Conservation (phyloP, 768 basidiomycete species). For the Russula virescens region DNA sequence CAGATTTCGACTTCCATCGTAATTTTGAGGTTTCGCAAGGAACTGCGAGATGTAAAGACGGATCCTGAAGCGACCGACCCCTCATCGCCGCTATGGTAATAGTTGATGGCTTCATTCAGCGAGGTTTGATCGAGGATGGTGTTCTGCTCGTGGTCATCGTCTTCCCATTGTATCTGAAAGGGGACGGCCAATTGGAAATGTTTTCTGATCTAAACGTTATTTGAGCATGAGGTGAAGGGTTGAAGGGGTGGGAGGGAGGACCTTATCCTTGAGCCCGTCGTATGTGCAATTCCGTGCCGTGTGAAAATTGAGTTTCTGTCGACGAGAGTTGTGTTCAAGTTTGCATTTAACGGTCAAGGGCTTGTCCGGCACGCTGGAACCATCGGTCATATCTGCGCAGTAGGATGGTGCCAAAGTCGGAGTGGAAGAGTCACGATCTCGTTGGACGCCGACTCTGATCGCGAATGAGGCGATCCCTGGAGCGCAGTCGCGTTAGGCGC, state of each 20-base stretch:
- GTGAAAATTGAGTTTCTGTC: slow-evolving; percentile 72
- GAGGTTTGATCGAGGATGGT: slow-evolving; percentile 66
- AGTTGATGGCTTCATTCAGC: slow-evolving; percentile 81
- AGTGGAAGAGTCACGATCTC: not conserved
- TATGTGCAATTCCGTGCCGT: slow-evolving; percentile 77
- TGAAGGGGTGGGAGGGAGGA: slow-evolving; percentile 30
- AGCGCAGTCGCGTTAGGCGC: not conserved
- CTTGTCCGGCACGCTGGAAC: slow-evolving; percentile 47
- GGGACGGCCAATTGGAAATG: slow-evolving; percentile 69
- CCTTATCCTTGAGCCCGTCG: slow-evolving; percentile 66
- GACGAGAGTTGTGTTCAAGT: slow-evolving; percentile 57
- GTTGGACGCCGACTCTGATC: no score
- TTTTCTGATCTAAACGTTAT: slow-evolving; percentile 62
- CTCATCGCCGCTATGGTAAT: slow-evolving; percentile 76
- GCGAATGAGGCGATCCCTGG: not conserved
- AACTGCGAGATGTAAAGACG: slow-evolving; percentile 59
- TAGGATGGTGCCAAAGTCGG: not conserved
- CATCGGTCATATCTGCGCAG: slow-evolving; percentile 12
- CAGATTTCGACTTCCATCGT: slow-evolving; percentile 69
- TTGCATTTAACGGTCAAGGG: slow-evolving; percentile 75
- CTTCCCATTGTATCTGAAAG: slow-evolving; percentile 76
- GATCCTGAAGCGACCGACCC: slow-evolving; percentile 67
- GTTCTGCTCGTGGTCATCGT: slow-evolving; percentile 79
- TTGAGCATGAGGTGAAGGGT: slow-evolving; percentile 12
- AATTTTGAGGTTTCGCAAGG: slow-evolving; percentile 56